Conservation (phyloP, 805 yeast species). For the Ogataea sp. region DNA sequence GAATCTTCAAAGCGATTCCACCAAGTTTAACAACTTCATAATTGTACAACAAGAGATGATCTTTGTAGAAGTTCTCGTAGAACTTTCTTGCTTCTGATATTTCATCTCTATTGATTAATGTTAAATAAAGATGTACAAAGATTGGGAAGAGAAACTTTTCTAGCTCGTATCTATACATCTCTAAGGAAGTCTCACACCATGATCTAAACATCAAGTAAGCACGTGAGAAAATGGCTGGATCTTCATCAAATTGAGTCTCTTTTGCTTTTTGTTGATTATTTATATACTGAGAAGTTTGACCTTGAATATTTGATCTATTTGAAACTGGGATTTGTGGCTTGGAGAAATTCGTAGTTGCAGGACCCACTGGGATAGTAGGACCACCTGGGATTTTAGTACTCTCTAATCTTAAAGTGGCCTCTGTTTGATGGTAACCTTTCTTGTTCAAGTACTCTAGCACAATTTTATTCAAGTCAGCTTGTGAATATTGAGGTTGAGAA, state of each 20-base stretch:
- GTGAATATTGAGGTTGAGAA: constrained; percentile 43
- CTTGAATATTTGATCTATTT: constrained; percentile 25
- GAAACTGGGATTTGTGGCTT: constrained; percentile 27
- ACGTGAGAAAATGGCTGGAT: constrained; percentile 66
- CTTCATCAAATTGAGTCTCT: constrained; percentile 36
- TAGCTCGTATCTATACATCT: constrained; percentile 84
- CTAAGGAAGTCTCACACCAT: constrained; percentile 90
- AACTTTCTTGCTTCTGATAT: constrained; percentile 60
- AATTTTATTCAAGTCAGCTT: constrained; percentile 83
- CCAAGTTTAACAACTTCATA: constrained; percentile 65
- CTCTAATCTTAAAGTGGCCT: constrained; percentile 88
- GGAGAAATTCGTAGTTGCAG: constrained; percentile 31
- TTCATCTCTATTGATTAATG: constrained; percentile 59
- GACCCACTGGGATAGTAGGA: constrained; percentile 39
- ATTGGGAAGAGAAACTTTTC: constrained; percentile 81
- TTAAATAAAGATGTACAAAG: constrained; percentile 83
- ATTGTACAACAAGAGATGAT: constrained; percentile 70
- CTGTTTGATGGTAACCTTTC: constrained; percentile 91
- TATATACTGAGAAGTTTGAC: constrained; percentile 20
- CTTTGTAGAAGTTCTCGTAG: constrained; percentile 64
- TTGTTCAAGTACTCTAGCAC: constrained; percentile 89
- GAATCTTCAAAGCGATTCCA: constrained; percentile 72
- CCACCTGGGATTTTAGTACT: constrained; percentile 51
- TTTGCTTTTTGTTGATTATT: constrained; percentile 17
- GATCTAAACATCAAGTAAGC: constrained; percentile 75